Conservation (phyloP, 768 basidiomycete genomes). For the Kwoniella heveanensis region DNA sequence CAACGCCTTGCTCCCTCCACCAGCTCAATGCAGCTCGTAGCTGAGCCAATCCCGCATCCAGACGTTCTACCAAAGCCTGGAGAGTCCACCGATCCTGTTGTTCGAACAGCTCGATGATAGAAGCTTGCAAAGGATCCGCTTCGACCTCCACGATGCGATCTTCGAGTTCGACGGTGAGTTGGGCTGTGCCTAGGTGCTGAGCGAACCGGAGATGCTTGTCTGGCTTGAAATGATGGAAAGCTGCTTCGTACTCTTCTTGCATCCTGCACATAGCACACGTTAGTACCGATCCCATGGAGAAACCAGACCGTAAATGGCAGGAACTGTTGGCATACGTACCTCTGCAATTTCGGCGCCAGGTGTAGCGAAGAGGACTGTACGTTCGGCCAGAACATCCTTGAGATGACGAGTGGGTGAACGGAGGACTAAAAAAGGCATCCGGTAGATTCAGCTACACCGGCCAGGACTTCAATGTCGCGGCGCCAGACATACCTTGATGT, state of each 20-base stretch:
- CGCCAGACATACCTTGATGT: slow-evolving; percentile 62
- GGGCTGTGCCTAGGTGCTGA: slow-evolving; percentile 81
- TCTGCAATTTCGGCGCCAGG: slow-evolving; percentile 82
- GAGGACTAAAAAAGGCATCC: slow-evolving; percentile 61
- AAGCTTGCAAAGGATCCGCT: slow-evolving; percentile 85
- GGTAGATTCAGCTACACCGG: not conserved
- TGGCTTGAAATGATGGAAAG: slow-evolving; percentile 82
- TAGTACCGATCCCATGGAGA: too few relatives aligned
- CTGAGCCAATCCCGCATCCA: slow-evolving; percentile 69
- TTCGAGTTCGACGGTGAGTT: slow-evolving; percentile 75
- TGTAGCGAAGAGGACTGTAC: slow-evolving; percentile 70
- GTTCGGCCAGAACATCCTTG: slow-evolving; percentile 91
- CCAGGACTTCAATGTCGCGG: not conserved
- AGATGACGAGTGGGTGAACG: slow-evolving; percentile 87
- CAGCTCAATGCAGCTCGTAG: slow-evolving; percentile 75
- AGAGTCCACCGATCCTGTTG: slow-evolving; percentile 61
- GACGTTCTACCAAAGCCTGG: slow-evolving; percentile 66
- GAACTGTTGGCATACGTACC: slow-evolving; percentile 60
- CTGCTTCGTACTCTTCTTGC: slow-evolving; percentile 73
- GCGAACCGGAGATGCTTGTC: slow-evolving; percentile 90
- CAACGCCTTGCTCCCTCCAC: slow-evolving; percentile 79
- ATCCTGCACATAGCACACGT: not conserved
- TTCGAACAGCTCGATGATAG: slow-evolving; percentile 55
- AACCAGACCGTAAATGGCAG: not conserved
- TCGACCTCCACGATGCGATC: slow-evolving; percentile 76